Percentiles rank a stretch among this genome's conserved stretches.
Conservation (phyloP, 306 rosid genomes). For the Gastrolobium villosum region DNA sequence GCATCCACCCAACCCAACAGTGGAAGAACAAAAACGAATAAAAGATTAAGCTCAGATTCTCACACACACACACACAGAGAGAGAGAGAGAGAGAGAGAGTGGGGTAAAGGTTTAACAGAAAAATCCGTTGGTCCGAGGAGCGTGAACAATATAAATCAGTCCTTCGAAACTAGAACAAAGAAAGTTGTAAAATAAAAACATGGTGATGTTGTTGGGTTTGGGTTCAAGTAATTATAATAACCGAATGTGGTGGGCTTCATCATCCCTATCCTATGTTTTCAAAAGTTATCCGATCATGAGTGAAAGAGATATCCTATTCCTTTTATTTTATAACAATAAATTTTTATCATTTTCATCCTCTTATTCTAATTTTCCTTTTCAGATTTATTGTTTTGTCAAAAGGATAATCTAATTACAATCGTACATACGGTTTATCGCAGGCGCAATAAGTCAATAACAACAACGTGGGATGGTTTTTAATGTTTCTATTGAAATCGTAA, state of each 20-base stretch:
- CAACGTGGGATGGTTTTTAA: slow-evolving; percentile 40
- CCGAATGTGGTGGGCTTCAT: slow-evolving; percentile 48
- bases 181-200: slow-evolving; percentile 41
- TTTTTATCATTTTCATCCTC: slow-evolving; percentile 43
- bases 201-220: slow-evolving; percentile 23
- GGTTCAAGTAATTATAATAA: slow-evolving; percentile 42
- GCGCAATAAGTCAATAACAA: neutral
- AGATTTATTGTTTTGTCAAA: slow-evolving; percentile 51
- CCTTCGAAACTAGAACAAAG: slow-evolving; percentile 22
- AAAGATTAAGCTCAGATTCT: neutral
- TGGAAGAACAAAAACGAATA: neutral
- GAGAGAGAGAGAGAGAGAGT: no score
- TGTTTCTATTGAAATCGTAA: slow-evolving; percentile 45
- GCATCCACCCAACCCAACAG: slow-evolving; percentile 10
- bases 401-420: slow-evolving; percentile 43
- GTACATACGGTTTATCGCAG: slow-evolving; percentile 41
- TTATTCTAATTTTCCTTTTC: slow-evolving; percentile 39
- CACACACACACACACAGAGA: no score
- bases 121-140: neutral
- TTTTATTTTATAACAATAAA: slow-evolving; percentile 45
- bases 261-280: slow-evolving; percentile 40
- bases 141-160: neutral
- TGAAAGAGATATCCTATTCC: slow-evolving; percentile 50
- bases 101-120: no score
- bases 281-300: slow-evolving; percentile 47